phyloP scores from a whole-genome alignment of 75 land plant species.

The Cunninghamia lanceolata region DNA sequence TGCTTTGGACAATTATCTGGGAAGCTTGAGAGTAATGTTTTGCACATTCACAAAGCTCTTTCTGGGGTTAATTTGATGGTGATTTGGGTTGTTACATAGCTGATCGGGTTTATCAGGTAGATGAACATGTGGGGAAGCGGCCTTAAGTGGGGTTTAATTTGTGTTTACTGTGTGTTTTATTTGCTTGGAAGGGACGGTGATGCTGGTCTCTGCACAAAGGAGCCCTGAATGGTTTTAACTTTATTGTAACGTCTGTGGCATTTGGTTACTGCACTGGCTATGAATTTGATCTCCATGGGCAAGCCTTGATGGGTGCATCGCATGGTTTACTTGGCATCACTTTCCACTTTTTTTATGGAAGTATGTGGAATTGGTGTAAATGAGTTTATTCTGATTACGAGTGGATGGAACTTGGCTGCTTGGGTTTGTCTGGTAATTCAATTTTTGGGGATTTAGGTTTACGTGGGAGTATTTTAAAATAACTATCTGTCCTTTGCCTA shows the following conservation, averaged over 20 bases:
- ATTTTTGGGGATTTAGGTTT: background rate
- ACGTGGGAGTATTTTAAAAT: background rate
- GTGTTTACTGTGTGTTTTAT: background rate
- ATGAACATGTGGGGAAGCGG: background rate
- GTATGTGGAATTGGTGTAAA: background rate
- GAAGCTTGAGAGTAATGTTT: too few species aligned
- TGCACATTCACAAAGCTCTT: background rate
- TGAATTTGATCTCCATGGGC: background rate
- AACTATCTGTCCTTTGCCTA: background rate
- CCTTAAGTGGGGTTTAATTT: background rate
- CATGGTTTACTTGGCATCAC: background rate
- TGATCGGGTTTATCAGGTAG: background rate
- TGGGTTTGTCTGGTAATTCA: background rate
- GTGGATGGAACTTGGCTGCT: background rate
- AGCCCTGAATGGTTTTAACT: background rate
- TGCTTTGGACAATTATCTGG: too few species aligned
- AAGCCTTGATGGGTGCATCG: background rate
- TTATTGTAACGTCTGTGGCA: background rate
- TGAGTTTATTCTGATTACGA: background rate
- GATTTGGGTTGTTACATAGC: background rate
- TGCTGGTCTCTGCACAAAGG: background rate
- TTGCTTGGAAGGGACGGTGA: too few species aligned
- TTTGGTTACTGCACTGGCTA: background rate
- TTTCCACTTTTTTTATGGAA: background rate
- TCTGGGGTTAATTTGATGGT: background rate